Base-by-base conservation (phyloP, 2,329 filamentous ascomycete species). In the Phyllosticta citriasiana region DNA sequence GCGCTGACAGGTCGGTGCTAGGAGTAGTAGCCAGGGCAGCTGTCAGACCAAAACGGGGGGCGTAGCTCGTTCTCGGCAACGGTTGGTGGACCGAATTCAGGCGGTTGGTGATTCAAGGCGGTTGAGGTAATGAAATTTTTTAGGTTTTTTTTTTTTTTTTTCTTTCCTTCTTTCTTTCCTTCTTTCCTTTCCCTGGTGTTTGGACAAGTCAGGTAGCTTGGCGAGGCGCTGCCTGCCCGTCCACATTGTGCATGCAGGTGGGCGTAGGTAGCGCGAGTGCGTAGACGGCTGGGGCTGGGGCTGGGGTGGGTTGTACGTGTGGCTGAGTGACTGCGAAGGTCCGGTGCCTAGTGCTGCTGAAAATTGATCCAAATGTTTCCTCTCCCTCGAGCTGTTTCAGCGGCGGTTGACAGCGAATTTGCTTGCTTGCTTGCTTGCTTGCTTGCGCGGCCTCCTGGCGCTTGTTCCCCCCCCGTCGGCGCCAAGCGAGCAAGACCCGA, bases 361-460 rank as follows among this genome's bases (percentile, higher is more conserved):
- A 30, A 30, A 4, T 7, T 30, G 27, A 2, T 30, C 27, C 26
- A 27, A 27, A 27, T 27, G 4, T 8, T 27, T 27, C 27, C 4
- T 7, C 6, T 8, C 3, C 27, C 3, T 6, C 27, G 9, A 8
- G 27, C 27, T 30, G 26, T 27, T 27, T 27, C 26, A 27, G 26
- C 26, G 26, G 26, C 26, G 26, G 26, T 27, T 27, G 26, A 27
- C 26, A 27, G 26, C 26, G 26, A 2, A 8, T 2, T 27, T 27
- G 26, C 4, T 27, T 57, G 35, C 24, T 50, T 51, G 56, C 16
- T 6, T 50, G 47, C 4, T 6, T 25, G 53, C 30, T 47, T 60
- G 58, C 50, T 60, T 60, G 58, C 58, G 58, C 58, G 58, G 58
- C 58, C 58, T n/a, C 27, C 27, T 30, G 3, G 3, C 27, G 3